These are phyloP conservation scores for Termitomyces sp. DNA, from an alignment of 768 basidiomycete species.

Conservation along the genomic window DNA sequence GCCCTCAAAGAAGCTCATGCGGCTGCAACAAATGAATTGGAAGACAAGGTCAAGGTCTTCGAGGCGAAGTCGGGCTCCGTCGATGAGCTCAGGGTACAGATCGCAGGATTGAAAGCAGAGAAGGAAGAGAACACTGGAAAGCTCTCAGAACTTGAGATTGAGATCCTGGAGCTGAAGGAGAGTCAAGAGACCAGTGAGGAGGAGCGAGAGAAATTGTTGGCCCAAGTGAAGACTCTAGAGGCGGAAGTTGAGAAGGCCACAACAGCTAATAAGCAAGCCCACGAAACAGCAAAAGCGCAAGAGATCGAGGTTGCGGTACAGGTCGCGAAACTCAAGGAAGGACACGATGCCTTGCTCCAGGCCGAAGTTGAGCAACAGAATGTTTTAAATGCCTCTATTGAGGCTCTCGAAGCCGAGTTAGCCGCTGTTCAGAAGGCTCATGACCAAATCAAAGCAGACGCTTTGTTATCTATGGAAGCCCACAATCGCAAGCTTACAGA, in stretches of 20 bases:
- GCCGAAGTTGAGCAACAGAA: constrained; percentile 37
- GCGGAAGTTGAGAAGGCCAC: constrained; percentile 44
- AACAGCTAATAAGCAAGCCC: constrained; percentile 40
- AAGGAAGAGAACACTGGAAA: constrained; percentile 67
- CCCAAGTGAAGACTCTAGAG: constrained; percentile 46
- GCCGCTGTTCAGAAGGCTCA: constrained; percentile 36
- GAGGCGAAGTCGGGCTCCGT: constrained; percentile 39
- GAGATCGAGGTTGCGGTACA: constrained; percentile 37
- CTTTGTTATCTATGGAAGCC: constrained; percentile 37
- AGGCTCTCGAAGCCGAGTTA: constrained; percentile 42
- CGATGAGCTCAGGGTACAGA: constrained; percentile 25
- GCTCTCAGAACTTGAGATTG: constrained; percentile 77
- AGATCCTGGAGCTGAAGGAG: constrained; percentile 74
- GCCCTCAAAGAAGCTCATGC: constrained; percentile 45
- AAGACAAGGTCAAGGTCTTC: constrained; percentile 38
- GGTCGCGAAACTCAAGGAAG: constrained; percentile 32
- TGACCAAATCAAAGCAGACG: constrained; percentile 41
- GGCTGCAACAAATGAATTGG: constrained; percentile 40
- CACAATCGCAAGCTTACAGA: constrained; percentile 47
- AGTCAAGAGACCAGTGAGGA: constrained; percentile 61
- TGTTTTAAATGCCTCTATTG: constrained; percentile 36
- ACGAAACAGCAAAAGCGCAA: constrained; percentile 40
- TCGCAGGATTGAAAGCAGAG: constrained; percentile 44
- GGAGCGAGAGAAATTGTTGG: constrained; percentile 37
- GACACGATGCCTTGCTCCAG: constrained; percentile 42